These are phyloP conservation scores for Alternaria triticina DNA, from an alignment of 2,329 filamentous ascomycete species.

Conservation along the genomic window DNA sequence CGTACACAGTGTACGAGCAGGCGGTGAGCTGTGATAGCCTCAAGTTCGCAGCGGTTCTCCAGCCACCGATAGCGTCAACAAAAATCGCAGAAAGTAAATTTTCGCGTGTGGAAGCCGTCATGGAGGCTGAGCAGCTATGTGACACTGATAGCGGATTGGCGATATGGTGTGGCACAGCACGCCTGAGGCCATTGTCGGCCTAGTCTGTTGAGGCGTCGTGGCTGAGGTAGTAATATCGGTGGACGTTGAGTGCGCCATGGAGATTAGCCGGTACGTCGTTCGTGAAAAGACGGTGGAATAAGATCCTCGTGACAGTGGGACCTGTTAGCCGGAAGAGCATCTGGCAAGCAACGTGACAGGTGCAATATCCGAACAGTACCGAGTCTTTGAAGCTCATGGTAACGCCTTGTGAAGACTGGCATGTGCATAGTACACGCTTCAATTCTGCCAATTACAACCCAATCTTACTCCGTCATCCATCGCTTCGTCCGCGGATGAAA, in stretches of 20 bases:
- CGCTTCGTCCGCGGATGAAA: neutral
- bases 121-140: conserved; percentile 7
- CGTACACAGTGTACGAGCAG: neutral
- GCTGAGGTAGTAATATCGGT: conserved; percentile 5
- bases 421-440: neutral
- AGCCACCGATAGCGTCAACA: neutral
- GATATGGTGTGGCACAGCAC: conserved; percentile 8
- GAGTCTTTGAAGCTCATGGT: neutral
- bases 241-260: neutral
- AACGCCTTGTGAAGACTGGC: neutral
- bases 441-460: neutral
- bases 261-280: conserved; percentile 1
- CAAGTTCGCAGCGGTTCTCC: neutral
- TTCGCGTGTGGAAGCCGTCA: neutral
- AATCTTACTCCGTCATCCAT: neutral
- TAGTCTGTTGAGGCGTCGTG: conserved; percentile 4
- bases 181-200: neutral
- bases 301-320: neutral
- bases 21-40: neutral
- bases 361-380: neutral
- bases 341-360: neutral
- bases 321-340: neutral
- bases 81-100: neutral
- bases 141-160: neutral
- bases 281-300: neutral